Evolutionary conservation across 495 filamentous ascomycete species (phyloP).

Genomic region (Parachaetomium inaequale): DNA sequence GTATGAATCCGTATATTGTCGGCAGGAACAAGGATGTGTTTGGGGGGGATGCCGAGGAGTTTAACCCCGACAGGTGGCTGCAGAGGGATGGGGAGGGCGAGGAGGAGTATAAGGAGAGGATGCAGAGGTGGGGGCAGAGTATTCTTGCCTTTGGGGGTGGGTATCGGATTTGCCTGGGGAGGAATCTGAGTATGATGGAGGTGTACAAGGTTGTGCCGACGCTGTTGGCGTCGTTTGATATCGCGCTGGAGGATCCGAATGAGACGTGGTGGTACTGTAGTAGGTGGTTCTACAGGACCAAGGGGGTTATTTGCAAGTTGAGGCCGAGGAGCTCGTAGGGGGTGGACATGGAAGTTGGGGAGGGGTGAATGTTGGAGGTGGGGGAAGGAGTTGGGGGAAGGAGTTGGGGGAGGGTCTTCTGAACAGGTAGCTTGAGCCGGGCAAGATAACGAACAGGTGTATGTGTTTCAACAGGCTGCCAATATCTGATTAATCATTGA

Average conservation of each 20-base stretch:
- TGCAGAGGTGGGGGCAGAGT: constrained; percentile 25
- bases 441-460: too few species aligned
- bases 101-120: constrained; percentile 16
- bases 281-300: constrained; percentile 25
- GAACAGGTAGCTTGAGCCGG: too few species aligned
- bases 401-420: too few species aligned
- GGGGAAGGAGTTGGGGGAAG: too few species aligned
- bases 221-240: constrained; percentile 53
- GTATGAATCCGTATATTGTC: constrained; percentile 36
- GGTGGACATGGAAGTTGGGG: too few species aligned
- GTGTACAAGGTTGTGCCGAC: constrained; percentile 63
- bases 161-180: constrained; percentile 60
- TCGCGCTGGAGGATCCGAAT: constrained; percentile 21
- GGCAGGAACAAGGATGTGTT: constrained; percentile 45
- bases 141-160: constrained; percentile 58
- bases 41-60: constrained; percentile 47
- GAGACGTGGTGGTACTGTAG: constrained; percentile 25
- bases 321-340: constrained; percentile 13
- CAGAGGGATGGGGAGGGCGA: constrained; percentile 32
- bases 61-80: constrained; percentile 49
- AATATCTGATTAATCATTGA: too few species aligned
- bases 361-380: too few species aligned
- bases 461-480: too few species aligned
- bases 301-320: constrained; percentile 18
- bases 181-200: constrained; percentile 61